A percentile compares a stretch with the other conserved stretches of the same genome.
These are phyloP conservation scores for Chaetomium olivaceum DNA, from an alignment of 2,329 filamentous ascomycete species.

Conservation along the genomic window DNA sequence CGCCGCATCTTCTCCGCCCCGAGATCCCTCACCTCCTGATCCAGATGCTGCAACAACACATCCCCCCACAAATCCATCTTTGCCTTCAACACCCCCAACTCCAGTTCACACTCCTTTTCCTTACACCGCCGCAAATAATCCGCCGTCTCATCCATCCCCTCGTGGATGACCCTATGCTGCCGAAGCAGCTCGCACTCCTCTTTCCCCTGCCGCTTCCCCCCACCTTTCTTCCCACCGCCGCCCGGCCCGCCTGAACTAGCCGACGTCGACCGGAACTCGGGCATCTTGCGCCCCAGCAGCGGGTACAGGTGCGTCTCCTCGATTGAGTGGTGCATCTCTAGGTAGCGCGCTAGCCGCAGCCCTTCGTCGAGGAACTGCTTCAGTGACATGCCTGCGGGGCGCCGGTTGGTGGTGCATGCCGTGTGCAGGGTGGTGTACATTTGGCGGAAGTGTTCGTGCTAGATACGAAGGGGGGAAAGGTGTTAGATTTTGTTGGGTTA, in stretches of 20 bases:
- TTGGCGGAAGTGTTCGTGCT: conserved; percentile 74
- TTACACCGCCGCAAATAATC: conserved; percentile 65
- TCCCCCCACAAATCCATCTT: conserved; percentile 77
- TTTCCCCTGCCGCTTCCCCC: conserved; percentile 15
- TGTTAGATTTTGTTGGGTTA: neutral
- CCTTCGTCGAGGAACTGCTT: conserved; percentile 68
- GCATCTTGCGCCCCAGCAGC: conserved; percentile 73
- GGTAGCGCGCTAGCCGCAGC: conserved; percentile 67
- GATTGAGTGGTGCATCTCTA: conserved; percentile 78
- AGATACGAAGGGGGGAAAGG: conserved; percentile 37
- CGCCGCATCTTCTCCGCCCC: conserved; percentile 84
- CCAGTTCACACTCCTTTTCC: conserved; percentile 61
- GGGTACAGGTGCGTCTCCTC: conserved; percentile 85
- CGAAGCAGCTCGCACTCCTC: conserved; percentile 63
- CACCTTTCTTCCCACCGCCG: conserved; percentile 24
- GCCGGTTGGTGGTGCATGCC: conserved; percentile 60
- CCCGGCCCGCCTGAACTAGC: conserved; percentile 1
- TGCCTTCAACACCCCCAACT: conserved; percentile 60
- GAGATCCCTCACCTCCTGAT: conserved; percentile 77
- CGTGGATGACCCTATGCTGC: conserved; percentile 79
- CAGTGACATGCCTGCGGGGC: conserved; percentile 64
- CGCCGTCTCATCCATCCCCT: conserved; percentile 67
- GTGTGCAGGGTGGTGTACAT: conserved; percentile 71
- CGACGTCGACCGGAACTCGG: conserved; percentile 60
- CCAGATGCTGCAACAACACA: conserved; percentile 79